These are phyloP conservation scores for Sporothrix sp. DNA, from an alignment of 2,329 filamentous ascomycete species.

Conservation along the genomic window DNA sequence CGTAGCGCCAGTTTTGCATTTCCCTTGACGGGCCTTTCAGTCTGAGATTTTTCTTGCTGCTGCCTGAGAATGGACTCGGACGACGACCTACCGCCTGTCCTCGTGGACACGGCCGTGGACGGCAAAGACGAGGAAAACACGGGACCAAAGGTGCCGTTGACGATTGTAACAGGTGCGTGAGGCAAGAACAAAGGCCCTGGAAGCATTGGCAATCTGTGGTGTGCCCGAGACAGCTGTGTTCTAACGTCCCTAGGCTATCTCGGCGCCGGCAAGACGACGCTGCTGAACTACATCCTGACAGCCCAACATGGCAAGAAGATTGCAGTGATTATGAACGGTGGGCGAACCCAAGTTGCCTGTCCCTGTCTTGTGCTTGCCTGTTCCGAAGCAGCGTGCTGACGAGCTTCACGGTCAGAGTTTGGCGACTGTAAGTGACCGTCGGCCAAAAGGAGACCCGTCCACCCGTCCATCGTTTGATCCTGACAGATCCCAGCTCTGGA, in stretches of 20 bases:
- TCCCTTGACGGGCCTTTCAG: too few species aligned
- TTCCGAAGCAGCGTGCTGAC: not conserved
- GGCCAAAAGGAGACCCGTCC: too few species aligned
- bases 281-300: slow-evolving; percentile 91
- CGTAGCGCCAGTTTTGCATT: too few species aligned
- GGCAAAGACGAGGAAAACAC: slow-evolving; percentile 35
- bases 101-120: slow-evolving; percentile 41
- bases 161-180: slow-evolving; percentile 62
- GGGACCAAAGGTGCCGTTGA: slow-evolving; percentile 65
- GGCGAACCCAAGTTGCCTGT: too few species aligned
- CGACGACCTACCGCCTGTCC: slow-evolving; percentile 52
- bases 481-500: slow-evolving; percentile 58
- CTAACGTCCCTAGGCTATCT: slow-evolving; percentile 59
- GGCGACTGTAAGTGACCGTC: slow-evolving; percentile 40
- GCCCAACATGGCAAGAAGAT: slow-evolving; percentile 96
- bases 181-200: too few species aligned
- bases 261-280: slow-evolving; percentile 88
- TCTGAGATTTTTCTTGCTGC: too few species aligned
- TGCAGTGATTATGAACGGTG: slow-evolving; percentile 90
- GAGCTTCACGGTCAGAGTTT: slow-evolving; percentile 50
- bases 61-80: slow-evolving; percentile 54
- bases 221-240: not conserved
- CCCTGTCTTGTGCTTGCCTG: not conserved
- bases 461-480: not conserved
- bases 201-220: not conserved